Evolutionary conservation across 768 basidiomycete genomes (phyloP).

Genomic region (Rhizopogon sp.): DNA sequence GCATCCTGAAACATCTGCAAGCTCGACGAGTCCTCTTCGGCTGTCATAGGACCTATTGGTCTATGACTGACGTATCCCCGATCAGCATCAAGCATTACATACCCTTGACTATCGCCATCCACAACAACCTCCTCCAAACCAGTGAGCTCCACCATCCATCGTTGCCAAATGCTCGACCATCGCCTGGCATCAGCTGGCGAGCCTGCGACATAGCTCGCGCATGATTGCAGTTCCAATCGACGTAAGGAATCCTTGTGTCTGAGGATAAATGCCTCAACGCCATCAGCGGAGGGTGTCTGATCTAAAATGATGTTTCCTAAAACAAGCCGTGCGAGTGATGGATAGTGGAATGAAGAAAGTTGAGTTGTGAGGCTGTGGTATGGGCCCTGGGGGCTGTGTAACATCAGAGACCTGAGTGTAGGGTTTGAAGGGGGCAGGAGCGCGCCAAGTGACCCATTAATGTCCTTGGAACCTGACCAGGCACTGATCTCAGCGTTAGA

Average conservation of each 20-base stretch:
- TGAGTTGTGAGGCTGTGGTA: slow-evolving; percentile 23
- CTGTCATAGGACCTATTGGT: background rate
- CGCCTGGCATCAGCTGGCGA: slow-evolving; percentile 11
- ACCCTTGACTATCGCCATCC: slow-evolving; percentile 12
- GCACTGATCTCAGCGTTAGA: slow-evolving; percentile 24
- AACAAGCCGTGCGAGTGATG: slow-evolving; percentile 20
- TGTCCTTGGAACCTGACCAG: slow-evolving; percentile 27
- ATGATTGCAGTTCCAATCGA: slow-evolving; percentile 19
- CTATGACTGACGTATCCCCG: slow-evolving; percentile 20
- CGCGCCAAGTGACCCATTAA: slow-evolving; percentile 21
- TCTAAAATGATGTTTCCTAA: slow-evolving; percentile 27
- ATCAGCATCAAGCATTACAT: slow-evolving; percentile 17
- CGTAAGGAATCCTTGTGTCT: slow-evolving; percentile 23
- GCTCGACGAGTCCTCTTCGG: background rate
- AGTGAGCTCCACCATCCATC: slow-evolving; percentile 15
- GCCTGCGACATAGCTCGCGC: slow-evolving; percentile 20
- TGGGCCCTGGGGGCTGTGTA: slow-evolving; percentile 23
- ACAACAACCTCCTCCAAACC: slow-evolving; percentile 20
- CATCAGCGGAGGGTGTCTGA: slow-evolving; percentile 11
- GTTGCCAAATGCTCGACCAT: slow-evolving; percentile 25
- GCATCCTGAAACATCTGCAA: background rate
- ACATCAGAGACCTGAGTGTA: slow-evolving; percentile 16
- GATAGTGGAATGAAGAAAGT: slow-evolving; percentile 17
- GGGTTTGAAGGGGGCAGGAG: slow-evolving; percentile 17
- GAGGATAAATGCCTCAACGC: slow-evolving; percentile 25